These are phyloP conservation scores for Gracilaria vermiculophylla DNA, from an alignment of 23 red algal species.

Conservation along the genomic window DNA sequence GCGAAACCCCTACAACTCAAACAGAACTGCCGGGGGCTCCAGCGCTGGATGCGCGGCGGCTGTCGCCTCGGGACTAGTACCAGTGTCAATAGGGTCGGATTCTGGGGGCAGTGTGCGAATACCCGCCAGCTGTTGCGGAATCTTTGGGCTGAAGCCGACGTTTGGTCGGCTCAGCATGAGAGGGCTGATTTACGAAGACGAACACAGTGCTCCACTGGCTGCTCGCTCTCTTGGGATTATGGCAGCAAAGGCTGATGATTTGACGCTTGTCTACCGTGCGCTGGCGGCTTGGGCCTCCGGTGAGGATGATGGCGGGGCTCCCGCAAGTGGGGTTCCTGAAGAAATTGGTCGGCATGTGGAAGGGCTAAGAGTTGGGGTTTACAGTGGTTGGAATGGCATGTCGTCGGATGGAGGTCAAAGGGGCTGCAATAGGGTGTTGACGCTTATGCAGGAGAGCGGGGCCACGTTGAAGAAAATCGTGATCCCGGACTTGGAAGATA, in stretches of 20 bases:
- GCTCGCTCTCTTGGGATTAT: neutral
- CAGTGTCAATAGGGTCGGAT: slow-evolving; percentile 68
- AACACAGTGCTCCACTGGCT: neutral
- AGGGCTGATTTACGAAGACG: slow-evolving; percentile 24
- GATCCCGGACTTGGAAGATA: neutral
- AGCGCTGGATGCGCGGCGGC: slow-evolving; percentile 67
- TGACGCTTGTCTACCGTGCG: neutral
- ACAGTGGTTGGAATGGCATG: neutral
- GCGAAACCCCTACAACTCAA: slow-evolving; percentile 25
- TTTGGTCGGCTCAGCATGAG: slow-evolving; percentile 18
- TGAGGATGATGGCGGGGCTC: neutral
- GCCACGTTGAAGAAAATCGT: neutral
- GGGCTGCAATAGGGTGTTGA: neutral
- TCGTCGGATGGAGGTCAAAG: neutral
- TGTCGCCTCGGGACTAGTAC: slow-evolving; percentile 61
- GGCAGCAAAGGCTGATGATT: slow-evolving; percentile 13
- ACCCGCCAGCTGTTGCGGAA: slow-evolving; percentile 59
- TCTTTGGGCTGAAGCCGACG: slow-evolving; percentile 77
- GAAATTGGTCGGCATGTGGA: neutral
- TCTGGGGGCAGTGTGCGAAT: slow-evolving; percentile 78
- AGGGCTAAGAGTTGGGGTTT: neutral
- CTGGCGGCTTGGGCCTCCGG: slow-evolving; percentile 4
- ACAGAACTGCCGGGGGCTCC: slow-evolving; percentile 68
- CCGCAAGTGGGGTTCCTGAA: neutral
- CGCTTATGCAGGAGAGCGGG: neutral